Conservation (phyloP, 106 monocot species). For the Phalaenopsis equestris region DNA sequence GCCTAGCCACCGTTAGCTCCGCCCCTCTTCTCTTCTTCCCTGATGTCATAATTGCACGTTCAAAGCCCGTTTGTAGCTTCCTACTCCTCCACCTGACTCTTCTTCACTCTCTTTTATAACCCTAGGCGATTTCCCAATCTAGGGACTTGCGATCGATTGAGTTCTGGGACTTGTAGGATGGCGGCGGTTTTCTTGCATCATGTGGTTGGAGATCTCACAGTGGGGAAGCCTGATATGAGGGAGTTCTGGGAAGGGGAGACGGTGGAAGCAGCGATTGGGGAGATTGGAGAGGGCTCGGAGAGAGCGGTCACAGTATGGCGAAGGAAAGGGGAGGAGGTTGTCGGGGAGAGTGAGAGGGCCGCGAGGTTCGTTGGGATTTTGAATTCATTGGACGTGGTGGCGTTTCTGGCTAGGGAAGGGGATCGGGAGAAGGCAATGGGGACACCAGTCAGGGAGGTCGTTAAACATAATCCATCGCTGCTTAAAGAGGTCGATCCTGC, state of each 20-base stretch:
- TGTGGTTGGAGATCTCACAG: slow-evolving; percentile 62
- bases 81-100: slow-evolving; percentile 53
- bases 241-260: slow-evolving; percentile 51
- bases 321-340: not conserved
- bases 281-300: slow-evolving; percentile 44
- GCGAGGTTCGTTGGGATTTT: slow-evolving; percentile 47
- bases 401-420: slow-evolving; percentile 27
- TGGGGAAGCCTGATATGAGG: slow-evolving; percentile 53
- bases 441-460: slow-evolving; percentile 36
- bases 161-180: slow-evolving; percentile 6
- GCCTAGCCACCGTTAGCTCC: slow-evolving; percentile 4
- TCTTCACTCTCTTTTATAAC: slow-evolving; percentile 50
- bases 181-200: slow-evolving; percentile 53
- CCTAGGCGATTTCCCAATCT: not conserved
- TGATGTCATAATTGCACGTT: slow-evolving; percentile 5
- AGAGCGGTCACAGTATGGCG: slow-evolving; percentile 50
- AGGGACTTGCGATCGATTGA: not conserved
- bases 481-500: slow-evolving; percentile 49
- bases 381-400: slow-evolving; percentile 40
- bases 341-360: slow-evolving; percentile 1
- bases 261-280: slow-evolving; percentile 44
- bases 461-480: slow-evolving; percentile 16
- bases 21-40: slow-evolving; percentile 4
- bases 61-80: slow-evolving; percentile 32
- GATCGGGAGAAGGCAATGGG: slow-evolving; percentile 21